These are phyloP conservation scores for Elsinoe ampelina DNA, from an alignment of 2,329 filamentous ascomycete genomes.

Conservation along the genomic window DNA sequence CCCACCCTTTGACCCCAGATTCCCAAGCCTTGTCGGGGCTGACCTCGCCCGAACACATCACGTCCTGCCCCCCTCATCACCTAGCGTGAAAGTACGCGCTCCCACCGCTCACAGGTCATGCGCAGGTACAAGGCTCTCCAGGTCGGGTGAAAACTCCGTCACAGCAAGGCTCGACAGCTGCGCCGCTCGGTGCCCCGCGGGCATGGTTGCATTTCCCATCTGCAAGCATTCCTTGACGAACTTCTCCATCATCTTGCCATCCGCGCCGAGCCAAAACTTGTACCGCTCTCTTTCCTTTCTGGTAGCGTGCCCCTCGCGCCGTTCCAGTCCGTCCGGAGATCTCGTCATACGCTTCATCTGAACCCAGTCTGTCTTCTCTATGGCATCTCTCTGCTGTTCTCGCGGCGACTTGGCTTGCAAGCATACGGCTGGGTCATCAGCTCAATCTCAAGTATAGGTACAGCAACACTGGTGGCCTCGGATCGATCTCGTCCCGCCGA, in stretches of 20 bases:
- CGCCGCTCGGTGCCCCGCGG: constrained; percentile 4
- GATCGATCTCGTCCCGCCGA: neutral
- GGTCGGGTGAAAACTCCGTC: neutral
- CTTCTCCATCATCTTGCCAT: neutral
- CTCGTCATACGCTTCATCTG: neutral
- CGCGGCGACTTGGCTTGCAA: too few species aligned
- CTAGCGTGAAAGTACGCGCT: neutral
- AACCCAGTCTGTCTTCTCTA: neutral
- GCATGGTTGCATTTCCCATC: constrained; percentile 1
- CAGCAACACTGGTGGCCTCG: neutral
- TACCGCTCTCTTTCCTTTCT: neutral
- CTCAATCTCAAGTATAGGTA: neutral
- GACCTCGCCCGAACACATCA: neutral
- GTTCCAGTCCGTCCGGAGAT: neutral
- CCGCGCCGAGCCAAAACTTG: neutral
- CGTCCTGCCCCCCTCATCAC: neutral
- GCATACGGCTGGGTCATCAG: neutral
- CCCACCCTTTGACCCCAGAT: neutral
- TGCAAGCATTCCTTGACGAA: constrained; percentile 6
- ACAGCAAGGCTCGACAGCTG: neutral
- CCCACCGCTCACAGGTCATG: neutral
- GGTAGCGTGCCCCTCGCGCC: constrained; percentile 1
- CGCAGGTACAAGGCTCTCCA: constrained; percentile 4
- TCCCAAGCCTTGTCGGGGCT: neutral
- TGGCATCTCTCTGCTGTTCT: neutral